Conservation (phyloP, 2,329 filamentous ascomycete species). For the Arthrocladium fulminans region DNA sequence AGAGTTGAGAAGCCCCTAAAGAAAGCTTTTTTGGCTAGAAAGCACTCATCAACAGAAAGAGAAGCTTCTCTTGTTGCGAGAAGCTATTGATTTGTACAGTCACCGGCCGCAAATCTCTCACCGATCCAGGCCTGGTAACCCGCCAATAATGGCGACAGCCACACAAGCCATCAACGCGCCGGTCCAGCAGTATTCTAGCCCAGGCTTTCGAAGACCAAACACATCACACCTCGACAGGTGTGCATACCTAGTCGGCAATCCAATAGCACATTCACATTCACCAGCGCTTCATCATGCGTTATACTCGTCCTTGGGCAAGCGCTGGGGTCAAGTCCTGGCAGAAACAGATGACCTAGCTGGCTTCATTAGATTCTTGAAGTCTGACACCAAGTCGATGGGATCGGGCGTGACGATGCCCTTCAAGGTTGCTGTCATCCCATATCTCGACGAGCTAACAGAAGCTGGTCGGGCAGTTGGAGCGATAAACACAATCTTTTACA, state of each 20-base stretch:
- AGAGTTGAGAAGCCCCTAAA: not conserved
- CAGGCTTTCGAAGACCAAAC: slow-evolving; percentile 12
- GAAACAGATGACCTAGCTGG: slow-evolving; percentile 24
- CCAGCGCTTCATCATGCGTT: slow-evolving; percentile 48
- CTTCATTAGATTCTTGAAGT: slow-evolving; percentile 29
- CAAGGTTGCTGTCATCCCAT: slow-evolving; percentile 65
- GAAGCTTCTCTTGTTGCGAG: too few species aligned
- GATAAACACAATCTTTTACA: slow-evolving; percentile 69
- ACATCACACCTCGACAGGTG: slow-evolving; percentile 36
- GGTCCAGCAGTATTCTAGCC: not conserved
- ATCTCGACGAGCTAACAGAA: slow-evolving; percentile 64
- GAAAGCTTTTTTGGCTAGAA: too few species aligned
- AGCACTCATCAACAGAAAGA: too few species aligned
- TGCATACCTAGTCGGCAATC: slow-evolving; percentile 50
- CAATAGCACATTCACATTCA: slow-evolving; percentile 49
- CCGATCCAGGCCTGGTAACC: not conserved
- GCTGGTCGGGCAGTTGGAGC: slow-evolving; percentile 67
- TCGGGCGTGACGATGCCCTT: slow-evolving; percentile 72
- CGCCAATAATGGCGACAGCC: not conserved
- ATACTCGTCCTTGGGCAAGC: slow-evolving; percentile 42
- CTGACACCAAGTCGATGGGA: slow-evolving; percentile 43
- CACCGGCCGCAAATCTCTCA: not conserved
- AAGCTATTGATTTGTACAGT: not conserved
- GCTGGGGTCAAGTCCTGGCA: slow-evolving; percentile 41
- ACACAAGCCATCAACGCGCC: slow-evolving; percentile 1